Evolutionary conservation across 331 rosid genomes (phyloP), one percentile per base, ranked within the genome.

Genomic region (Quercus lobata): DNA sequence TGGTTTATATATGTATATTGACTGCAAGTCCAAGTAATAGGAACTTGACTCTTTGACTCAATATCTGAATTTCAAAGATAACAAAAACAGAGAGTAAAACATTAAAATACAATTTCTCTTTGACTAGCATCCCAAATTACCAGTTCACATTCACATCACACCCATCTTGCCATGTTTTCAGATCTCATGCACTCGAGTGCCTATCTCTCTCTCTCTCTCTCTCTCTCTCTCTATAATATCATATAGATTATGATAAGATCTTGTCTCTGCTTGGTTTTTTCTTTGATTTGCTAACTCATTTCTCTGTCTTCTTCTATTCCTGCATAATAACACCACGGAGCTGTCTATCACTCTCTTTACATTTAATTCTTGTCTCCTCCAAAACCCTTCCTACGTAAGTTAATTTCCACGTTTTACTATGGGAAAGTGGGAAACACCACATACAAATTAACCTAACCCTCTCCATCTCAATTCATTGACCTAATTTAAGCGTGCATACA

Each of bases 171-270:
- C 56, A 73, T 82, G 79, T 57, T 24, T 65, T 57, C 76, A 73
- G 73, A 65, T 72, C 82, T 75, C 76, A 21, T 24, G 41, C 75
- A 84, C 85, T 75, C 79, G 79, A 52, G 77, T 30, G 60, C 8
- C 44, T 35, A 0, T 35, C 44, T 35, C 44, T 35, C 35, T 35
- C 65, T 65, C 61, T 71, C 69, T 46, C 81, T 54, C 41, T 69
- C 17, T 17, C 7, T 16, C 7, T 34, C 4, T 5, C 3, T 11
- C 1, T 60, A 60, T 11, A 57, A 73, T 55, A 78, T 69, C 52
- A 62, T 2, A 21, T 57, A 84, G 82, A 84, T 84, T 32, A 55
- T 76, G 88, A 62, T 78, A 75, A 85, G 88, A 85, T 85, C 76
- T 69, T 85, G 85, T 81, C 88, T 81, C 88, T 75, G 63, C 78